phyloP scores from a whole-genome alignment of 2,329 filamentous ascomycete genomes.

The Ophiosphaerella herpotricha region DNA sequence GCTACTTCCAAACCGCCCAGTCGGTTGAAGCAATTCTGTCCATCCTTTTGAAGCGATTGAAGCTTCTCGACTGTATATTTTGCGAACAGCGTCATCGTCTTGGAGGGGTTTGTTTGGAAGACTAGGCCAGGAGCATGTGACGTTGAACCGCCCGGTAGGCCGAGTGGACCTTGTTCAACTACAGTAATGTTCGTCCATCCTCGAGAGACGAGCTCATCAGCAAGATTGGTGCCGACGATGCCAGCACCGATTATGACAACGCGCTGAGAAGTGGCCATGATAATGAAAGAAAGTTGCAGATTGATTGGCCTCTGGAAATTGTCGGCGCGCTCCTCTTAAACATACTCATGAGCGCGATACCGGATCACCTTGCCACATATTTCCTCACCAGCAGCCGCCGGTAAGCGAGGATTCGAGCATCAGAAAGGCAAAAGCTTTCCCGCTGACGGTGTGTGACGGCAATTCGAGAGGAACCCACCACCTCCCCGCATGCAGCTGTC shows the following conservation, averaged over 20 bases:
- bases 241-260: slow-evolving; percentile 60
- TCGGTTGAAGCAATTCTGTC: slow-evolving; percentile 63
- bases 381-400: slow-evolving; percentile 21
- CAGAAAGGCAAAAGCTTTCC: slow-evolving; percentile 30
- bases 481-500: slow-evolving; percentile 28
- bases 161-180: slow-evolving; percentile 65
- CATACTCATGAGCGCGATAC: slow-evolving; percentile 25
- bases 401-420: slow-evolving; percentile 29
- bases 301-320: slow-evolving; percentile 2
- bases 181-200: slow-evolving; percentile 69
- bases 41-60: slow-evolving; percentile 53
- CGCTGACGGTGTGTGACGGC: slow-evolving; percentile 15
- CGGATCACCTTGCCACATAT: slow-evolving; percentile 20
- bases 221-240: slow-evolving; percentile 67
- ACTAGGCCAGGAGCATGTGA: slow-evolving; percentile 69
- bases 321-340: slow-evolving; percentile 15
- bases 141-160: slow-evolving; percentile 67
- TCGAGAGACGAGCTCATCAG: slow-evolving; percentile 65
- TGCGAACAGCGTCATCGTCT: slow-evolving; percentile 63
- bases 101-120: slow-evolving; percentile 65
- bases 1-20: slow-evolving; percentile 67
- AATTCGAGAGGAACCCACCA: slow-evolving; percentile 10
- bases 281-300: background rate
- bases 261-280: slow-evolving; percentile 41
- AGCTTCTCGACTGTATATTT: slow-evolving; percentile 67